These are phyloP conservation scores for Tricharina praecox DNA, from an alignment of 495 filamentous ascomycete species.

Conservation along the genomic window DNA sequence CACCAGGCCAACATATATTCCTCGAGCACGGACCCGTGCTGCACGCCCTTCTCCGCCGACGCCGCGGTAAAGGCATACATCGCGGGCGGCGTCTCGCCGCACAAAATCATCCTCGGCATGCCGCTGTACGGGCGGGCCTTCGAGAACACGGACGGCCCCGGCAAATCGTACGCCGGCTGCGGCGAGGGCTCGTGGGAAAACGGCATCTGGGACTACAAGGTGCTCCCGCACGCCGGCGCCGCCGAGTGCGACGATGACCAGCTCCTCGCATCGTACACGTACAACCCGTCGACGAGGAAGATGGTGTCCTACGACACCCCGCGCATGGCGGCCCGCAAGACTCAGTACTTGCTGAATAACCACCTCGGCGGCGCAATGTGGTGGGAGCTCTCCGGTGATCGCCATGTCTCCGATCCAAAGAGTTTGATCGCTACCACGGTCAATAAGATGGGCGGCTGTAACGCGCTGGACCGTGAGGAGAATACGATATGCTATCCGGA, in stretches of 20 bases:
- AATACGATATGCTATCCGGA: constrained; percentile 59
- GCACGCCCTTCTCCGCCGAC: constrained; percentile 56
- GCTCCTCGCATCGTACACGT: constrained; percentile 51
- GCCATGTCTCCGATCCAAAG: constrained; percentile 31
- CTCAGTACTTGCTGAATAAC: constrained; percentile 42
- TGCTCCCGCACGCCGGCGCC: constrained; percentile 35
- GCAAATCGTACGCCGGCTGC: constrained; percentile 46
- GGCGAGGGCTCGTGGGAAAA: constrained; percentile 54
- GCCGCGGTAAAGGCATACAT: constrained; percentile 52
- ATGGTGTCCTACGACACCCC: constrained; percentile 67
- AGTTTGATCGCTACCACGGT: constrained; percentile 50
- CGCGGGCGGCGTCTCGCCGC: constrained; percentile 38
- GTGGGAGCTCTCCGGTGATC: constrained; percentile 77
- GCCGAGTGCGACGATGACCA: constrained; percentile 33
- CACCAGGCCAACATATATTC: constrained; percentile 61
- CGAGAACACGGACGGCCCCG: constrained; percentile 50
- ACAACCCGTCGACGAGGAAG: constrained; percentile 38
- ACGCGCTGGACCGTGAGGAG: constrained; percentile 38
- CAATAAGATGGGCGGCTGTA: constrained; percentile 33
- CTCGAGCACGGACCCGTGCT: constrained; percentile 33
- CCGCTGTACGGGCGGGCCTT: constrained; percentile 79
- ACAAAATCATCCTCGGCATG: constrained; percentile 67
- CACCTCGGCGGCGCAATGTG: constrained; percentile 71
- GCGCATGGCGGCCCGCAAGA: constrained; percentile 42
- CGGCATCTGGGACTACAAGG: constrained; percentile 68